Percentiles rank a stretch among this genome's conserved stretches.
Conservation (phyloP, 208 protist species). For the Herpetomonas tarakana region DNA sequence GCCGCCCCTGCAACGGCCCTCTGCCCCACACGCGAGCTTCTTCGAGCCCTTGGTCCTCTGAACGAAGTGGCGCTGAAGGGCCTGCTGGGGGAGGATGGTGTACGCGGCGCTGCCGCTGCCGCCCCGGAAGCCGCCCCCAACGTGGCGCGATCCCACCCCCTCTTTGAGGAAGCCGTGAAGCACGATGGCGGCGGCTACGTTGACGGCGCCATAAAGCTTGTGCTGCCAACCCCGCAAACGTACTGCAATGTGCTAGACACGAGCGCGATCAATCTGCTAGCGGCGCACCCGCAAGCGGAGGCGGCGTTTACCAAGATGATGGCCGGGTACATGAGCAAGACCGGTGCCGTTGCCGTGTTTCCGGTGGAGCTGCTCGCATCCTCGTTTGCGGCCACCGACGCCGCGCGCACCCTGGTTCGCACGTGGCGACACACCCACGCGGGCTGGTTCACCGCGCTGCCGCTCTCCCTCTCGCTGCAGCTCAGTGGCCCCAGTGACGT, state of each 20-base stretch:
- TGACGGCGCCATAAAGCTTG: constrained; percentile 5
- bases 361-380: constrained; percentile 39
- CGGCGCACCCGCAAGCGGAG: constrained; percentile 19
- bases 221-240: constrained; percentile 15
- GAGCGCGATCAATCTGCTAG: constrained; percentile 35
- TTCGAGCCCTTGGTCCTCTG: neutral
- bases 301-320: constrained; percentile 79
- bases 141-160: neutral
- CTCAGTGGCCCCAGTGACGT: constrained; percentile 18
- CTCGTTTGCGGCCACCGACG: constrained; percentile 15
- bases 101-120: neutral
- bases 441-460: constrained; percentile 53
- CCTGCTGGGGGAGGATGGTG: too few species aligned
- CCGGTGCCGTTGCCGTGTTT: constrained; percentile 50
- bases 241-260: constrained; percentile 68
- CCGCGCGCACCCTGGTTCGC: constrained; percentile 23
- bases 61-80: neutral
- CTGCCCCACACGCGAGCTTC: neutral
- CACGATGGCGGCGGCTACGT: neutral
- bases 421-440: constrained; percentile 31
- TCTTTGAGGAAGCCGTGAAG: neutral
- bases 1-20: too few species aligned
- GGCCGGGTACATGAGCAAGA: constrained; percentile 53
- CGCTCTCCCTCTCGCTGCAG: constrained; percentile 58
- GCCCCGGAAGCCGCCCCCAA: neutral